Percentiles rank a stretch among this genome's conserved stretches.
These are phyloP conservation scores for Fraxinus platypoda DNA, from an alignment of 305 asterid species.

Conservation along the genomic window DNA sequence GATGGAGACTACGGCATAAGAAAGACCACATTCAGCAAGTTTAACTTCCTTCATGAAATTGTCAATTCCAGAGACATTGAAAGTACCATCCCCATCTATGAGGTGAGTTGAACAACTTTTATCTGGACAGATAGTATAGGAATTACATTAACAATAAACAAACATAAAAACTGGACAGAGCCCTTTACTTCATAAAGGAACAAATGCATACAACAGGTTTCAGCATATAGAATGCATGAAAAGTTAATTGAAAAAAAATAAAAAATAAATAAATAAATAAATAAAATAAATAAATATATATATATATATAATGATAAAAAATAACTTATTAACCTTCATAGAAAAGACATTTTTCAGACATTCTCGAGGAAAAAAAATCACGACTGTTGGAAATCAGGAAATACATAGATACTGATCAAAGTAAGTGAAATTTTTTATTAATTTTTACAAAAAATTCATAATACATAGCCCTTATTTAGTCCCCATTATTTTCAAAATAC, in stretches of 20 bases:
- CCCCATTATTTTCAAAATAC: too few relatives aligned
- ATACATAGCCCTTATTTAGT: background rate
- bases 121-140: slow-evolving; percentile 36
- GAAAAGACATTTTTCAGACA: background rate
- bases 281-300: too few relatives aligned
- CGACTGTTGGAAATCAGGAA: background rate
- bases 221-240: background rate
- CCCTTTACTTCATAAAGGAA: background rate
- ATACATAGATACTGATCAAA: background rate
- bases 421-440: background rate
- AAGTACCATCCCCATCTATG: slow-evolving; percentile 89
- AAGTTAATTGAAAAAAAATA: background rate
- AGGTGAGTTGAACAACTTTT: slow-evolving; percentile 83
- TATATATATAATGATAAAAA: background rate
- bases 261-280: too few relatives aligned
- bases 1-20: slow-evolving; percentile 92
- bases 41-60: slow-evolving; percentile 75
- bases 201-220: background rate
- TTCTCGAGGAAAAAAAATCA: background rate
- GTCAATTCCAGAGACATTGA: slow-evolving; percentile 72
- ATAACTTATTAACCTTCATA: background rate
- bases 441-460: background rate
- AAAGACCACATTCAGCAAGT: slow-evolving; percentile 87
- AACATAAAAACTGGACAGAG: background rate
- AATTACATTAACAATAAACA: slow-evolving; percentile 13